A percentile compares a stretch with the other conserved stretches of the same genome.
These are phyloP conservation scores for Epithele typhae DNA, from an alignment of 768 basidiomycete genomes.

Conservation along the genomic window DNA sequence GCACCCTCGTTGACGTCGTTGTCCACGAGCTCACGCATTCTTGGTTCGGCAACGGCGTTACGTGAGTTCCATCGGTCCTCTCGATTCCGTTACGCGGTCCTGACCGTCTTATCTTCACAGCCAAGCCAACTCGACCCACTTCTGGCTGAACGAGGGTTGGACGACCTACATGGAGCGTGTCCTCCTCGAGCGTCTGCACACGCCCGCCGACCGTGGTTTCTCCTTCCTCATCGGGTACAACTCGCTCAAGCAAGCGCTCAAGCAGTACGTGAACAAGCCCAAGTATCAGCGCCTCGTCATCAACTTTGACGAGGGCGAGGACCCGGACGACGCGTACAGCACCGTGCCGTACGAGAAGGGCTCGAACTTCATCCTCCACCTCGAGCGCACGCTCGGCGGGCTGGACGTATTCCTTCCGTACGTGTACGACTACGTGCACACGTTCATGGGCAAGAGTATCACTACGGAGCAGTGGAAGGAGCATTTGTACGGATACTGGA, in stretches of 20 bases:
- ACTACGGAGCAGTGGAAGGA: constrained; percentile 80
- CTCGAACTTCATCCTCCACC: constrained; percentile 78
- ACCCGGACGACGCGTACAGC: constrained; percentile 74
- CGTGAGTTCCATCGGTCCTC: constrained; percentile 43
- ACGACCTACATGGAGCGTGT: constrained; percentile 91
- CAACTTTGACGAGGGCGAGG: constrained; percentile 66
- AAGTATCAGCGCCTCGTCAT: constrained; percentile 81
- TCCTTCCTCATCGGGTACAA: constrained; percentile 75
- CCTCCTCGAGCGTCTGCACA: constrained; percentile 63
- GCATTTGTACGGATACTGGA: constrained; percentile 72
- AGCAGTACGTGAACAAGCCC: constrained; percentile 52
- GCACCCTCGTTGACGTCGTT: constrained; percentile 77
- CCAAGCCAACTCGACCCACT: constrained; percentile 71
- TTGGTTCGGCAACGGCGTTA: constrained; percentile 92
- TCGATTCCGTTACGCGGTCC: neutral
- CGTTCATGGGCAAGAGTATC: constrained; percentile 80
- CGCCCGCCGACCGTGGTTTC: constrained; percentile 75
- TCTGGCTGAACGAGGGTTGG: constrained; percentile 93
- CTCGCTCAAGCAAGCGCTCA: constrained; percentile 65
- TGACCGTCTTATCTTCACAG: constrained; percentile 24
- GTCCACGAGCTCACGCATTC: constrained; percentile 86
- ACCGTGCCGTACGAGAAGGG: constrained; percentile 87
- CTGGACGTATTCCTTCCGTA: constrained; percentile 83
- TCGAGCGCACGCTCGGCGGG: constrained; percentile 78
- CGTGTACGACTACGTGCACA: constrained; percentile 74